Evolutionary conservation across 2,329 filamentous ascomycete genomes (phyloP).

Genomic region (Akanthomyces dipterigenus): DNA sequence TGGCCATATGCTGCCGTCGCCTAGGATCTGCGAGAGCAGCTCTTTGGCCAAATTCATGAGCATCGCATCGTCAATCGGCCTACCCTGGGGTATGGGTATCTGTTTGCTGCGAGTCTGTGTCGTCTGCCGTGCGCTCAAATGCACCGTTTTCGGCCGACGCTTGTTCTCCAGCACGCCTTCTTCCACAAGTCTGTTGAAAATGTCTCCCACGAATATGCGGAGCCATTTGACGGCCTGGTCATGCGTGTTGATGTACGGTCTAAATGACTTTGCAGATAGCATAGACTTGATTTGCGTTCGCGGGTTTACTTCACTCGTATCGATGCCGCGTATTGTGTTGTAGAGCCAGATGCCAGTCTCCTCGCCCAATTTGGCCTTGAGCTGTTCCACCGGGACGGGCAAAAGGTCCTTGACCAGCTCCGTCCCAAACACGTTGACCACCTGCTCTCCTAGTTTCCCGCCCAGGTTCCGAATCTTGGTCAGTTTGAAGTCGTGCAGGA

Average conservation of each 20-base stretch:
- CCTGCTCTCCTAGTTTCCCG: constrained; percentile 85
- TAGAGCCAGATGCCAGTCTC: constrained; percentile 84
- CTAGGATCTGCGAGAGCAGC: constrained; percentile 69
- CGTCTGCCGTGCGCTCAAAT: constrained; percentile 72
- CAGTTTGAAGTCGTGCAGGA: constrained; percentile 80
- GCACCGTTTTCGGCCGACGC: constrained; percentile 77
- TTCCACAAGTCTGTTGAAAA: constrained; percentile 81
- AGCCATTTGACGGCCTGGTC: constrained; percentile 83
- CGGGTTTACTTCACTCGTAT: constrained; percentile 81
- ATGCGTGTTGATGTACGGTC: constrained; percentile 68
- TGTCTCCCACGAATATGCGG: constrained; percentile 84
- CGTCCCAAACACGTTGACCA: constrained; percentile 73
- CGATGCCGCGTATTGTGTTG: constrained; percentile 76
- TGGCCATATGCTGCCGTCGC: constrained; percentile 78
- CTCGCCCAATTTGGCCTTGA: constrained; percentile 72
- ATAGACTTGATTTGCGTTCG: constrained; percentile 94
- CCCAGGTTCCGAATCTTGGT: constrained; percentile 94
- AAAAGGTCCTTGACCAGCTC: constrained; percentile 73
- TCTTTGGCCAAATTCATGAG: constrained; percentile 72
- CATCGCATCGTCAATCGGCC: constrained; percentile 60
- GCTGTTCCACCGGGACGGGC: constrained; percentile 62
- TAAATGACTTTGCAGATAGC: constrained; percentile 93
- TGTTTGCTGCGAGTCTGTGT: constrained; percentile 69
- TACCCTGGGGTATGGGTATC: constrained; percentile 69
- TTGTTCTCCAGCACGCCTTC: constrained; percentile 86